Evolutionary conservation across 768 basidiomycete genomes (phyloP).

Genomic region (Tricholoma saponaceum): DNA sequence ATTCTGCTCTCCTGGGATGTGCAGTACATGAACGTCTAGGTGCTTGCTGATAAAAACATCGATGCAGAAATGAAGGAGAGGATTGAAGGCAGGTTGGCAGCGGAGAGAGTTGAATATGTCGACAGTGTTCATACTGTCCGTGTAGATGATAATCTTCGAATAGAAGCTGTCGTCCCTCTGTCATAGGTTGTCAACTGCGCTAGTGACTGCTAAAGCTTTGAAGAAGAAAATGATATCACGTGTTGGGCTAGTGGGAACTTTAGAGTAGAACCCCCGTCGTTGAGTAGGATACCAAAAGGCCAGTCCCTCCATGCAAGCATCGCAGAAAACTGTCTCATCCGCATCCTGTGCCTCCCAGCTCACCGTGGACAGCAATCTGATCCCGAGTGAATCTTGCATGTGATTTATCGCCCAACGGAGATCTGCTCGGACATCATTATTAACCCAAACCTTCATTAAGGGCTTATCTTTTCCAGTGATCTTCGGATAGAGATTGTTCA

Average conservation of each 20-base stretch:
- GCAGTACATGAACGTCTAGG: conserved; percentile 11
- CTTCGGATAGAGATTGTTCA: conserved; percentile 27
- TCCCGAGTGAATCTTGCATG: conserved; percentile 10
- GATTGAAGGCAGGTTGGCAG: conserved; percentile 9
- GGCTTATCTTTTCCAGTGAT: conserved; percentile 17
- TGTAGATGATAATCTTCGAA: conserved; percentile 15
- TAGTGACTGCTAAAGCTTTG: conserved; percentile 14
- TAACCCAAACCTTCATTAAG: conserved; percentile 18
- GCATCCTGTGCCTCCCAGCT: too few species aligned
- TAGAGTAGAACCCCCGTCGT: conserved; percentile 9
- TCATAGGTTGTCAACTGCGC: conserved; percentile 11
- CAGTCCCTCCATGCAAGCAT: too few species aligned
- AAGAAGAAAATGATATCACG: conserved; percentile 19
- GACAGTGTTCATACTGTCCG: conserved; percentile 20
- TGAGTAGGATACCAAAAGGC: conserved; percentile 18
- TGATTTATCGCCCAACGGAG: conserved; percentile 25
- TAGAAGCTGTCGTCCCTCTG: background rate
- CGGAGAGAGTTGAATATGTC: conserved; percentile 16
- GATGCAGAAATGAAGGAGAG: conserved; percentile 11
- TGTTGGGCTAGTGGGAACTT: too few species aligned
- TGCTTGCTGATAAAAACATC: conserved; percentile 8
- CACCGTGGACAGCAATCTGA: conserved; percentile 15
- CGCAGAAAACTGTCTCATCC: too few species aligned
- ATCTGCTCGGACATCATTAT: conserved; percentile 15
- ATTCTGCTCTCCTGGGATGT: conserved; percentile 15